A percentile compares a stretch with the other conserved stretches of the same genome.
These are phyloP conservation scores for Hemisphaericaspora subhashii DNA, from an alignment of 1,139 yeast genomes.

Conservation along the genomic window DNA sequence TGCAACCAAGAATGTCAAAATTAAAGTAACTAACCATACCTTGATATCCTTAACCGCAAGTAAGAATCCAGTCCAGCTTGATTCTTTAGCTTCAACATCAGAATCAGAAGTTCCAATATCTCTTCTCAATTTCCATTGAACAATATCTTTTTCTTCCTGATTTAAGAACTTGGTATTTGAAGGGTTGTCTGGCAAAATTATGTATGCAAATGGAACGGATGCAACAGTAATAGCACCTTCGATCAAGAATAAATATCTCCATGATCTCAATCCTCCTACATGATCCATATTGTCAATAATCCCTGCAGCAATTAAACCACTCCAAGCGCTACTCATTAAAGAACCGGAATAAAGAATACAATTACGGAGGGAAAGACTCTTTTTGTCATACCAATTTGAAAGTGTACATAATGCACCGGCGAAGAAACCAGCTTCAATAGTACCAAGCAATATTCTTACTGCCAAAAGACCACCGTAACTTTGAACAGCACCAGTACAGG, in stretches of 20 bases:
- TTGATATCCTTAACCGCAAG: conserved; percentile 45
- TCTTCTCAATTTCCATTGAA: conserved; percentile 42
- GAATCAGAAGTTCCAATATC: conserved; percentile 45
- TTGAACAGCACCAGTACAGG: conserved; percentile 35
- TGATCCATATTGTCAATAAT: conserved; percentile 43
- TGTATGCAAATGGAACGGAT: conserved; percentile 55
- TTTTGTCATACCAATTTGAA: conserved; percentile 50
- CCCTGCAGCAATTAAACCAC: conserved; percentile 64
- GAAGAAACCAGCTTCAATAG: conserved; percentile 60
- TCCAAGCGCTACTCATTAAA: conserved; percentile 77
- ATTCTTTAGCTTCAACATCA: conserved; percentile 34
- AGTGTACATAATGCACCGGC: conserved; percentile 52
- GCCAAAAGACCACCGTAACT: conserved; percentile 34
- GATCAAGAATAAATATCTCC: conserved; percentile 76
- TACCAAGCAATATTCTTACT: conserved; percentile 42
- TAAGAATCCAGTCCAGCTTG: conserved; percentile 36
- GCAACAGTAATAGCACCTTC: conserved; percentile 73
- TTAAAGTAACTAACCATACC: conserved; percentile 48
- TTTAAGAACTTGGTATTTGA: conserved; percentile 49
- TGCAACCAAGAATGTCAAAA: conserved; percentile 52
- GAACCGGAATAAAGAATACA: conserved; percentile 65
- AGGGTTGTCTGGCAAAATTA: conserved; percentile 73
- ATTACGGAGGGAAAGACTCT: conserved; percentile 51
- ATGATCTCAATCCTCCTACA: conserved; percentile 43
- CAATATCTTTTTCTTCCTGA: conserved; percentile 49